A percentile compares a stretch with the other conserved stretches of the same genome.
phyloP scores from a whole-genome alignment of 2,329 filamentous ascomycete species.

The Microsporum audouinii region DNA sequence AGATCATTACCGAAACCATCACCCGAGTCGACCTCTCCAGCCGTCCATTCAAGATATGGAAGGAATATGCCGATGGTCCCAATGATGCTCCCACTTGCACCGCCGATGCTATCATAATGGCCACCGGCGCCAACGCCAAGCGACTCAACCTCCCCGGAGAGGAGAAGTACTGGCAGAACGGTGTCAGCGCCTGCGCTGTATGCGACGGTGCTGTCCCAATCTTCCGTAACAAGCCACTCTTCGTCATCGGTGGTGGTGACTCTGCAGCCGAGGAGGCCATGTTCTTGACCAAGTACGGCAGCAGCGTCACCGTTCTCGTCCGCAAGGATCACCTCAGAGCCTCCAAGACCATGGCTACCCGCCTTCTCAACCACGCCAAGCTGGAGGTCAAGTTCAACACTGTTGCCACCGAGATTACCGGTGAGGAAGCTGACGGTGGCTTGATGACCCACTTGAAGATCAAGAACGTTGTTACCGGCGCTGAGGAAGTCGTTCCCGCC shows the following conservation, averaged over 20 bases:
- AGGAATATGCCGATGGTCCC: slow-evolving; percentile 67
- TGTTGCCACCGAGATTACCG: slow-evolving; percentile 69
- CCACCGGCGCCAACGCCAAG: slow-evolving; percentile 84
- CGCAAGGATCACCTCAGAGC: slow-evolving; percentile 77
- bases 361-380: slow-evolving; percentile 74
- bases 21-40: slow-evolving; percentile 71
- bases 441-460: slow-evolving; percentile 82
- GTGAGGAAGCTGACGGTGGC: slow-evolving; percentile 60
- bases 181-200: slow-evolving; percentile 90
- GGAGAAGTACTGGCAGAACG: slow-evolving; percentile 94
- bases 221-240: slow-evolving; percentile 89
- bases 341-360: slow-evolving; percentile 80
- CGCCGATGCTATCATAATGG: slow-evolving; percentile 84
- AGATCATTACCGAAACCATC: slow-evolving; percentile 88
- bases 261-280: slow-evolving; percentile 94
- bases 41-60: slow-evolving; percentile 85
- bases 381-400: slow-evolving; percentile 81
- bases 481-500: slow-evolving; percentile 73
- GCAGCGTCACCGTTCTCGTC: slow-evolving; percentile 87
- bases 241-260: slow-evolving; percentile 93
- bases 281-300: slow-evolving; percentile 95
- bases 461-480: slow-evolving; percentile 63
- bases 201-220: slow-evolving; percentile 96
- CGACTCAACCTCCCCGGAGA: slow-evolving; percentile 75
- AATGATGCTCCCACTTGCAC: slow-evolving; percentile 65